Evolutionary conservation across 352 stramenopile genomes (phyloP), one percentile per base, ranked within the genome.

Genomic region (Pythium chondricola): DNA sequence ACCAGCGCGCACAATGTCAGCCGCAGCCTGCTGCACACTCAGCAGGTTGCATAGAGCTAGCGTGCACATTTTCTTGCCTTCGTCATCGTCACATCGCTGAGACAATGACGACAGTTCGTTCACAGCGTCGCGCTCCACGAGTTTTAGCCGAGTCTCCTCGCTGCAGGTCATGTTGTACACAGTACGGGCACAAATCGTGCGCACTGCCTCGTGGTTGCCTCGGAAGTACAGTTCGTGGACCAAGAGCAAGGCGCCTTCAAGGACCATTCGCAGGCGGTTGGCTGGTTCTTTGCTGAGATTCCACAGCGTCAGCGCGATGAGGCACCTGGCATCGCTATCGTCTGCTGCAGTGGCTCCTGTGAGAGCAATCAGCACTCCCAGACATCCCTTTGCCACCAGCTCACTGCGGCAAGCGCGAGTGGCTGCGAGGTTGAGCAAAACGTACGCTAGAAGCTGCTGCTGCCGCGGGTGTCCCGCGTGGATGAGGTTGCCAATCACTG

Each of bases 61-160:
- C 0, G 78, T 93, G 48, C 74, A 87, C 74, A 93, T 84, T 43
- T 85, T 79, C 47, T 83, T 82, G 13, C 66, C 70, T 10, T 89
- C 61, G 4, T 61, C 48, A 38, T 62, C 61, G 24, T 16, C 60
- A 14, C 61, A 58, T 22, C 58, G 40, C 6, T 65, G 42, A 0
- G 76, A 85, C 4, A 88, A 56, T 3, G 54, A 60, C 1, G 75
- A 85, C 2, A 89, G 48, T 13, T 72, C 63, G 2, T 43, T 70
- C 5, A 92, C 71, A 2, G 62, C 81, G 38, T 88, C 74, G 8
- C 75, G 63, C 44, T 89, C 81, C 0, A 88, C 81, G 14, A 89
- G 61, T 42, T 89, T 89, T 2, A 58, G 47, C 8, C 76, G 65
- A 0, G 74, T 69, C 10, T 88, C 79, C 25, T 89, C 75, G 31